Base-by-base conservation (phyloP, 2,329 filamentous ascomycete genomes). In the Dothideomycetes sp. region DNA sequence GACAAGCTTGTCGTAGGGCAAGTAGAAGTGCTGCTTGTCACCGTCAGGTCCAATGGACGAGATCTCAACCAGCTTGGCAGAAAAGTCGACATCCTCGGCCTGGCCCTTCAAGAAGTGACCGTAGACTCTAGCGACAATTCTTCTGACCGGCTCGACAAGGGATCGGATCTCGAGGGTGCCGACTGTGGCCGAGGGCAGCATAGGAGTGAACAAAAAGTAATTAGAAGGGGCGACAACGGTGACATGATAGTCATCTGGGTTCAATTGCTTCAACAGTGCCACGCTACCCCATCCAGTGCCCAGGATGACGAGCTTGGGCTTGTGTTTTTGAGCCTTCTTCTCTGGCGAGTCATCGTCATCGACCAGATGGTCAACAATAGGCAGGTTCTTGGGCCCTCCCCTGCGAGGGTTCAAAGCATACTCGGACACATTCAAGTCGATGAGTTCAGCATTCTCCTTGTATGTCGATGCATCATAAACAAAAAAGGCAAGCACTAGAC, bases 141-240 rank as follows among this genome's bases (percentile, higher is more conserved):
- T 77, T 45, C 91, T 77, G 45, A 98, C 84, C 0, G 91, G 91
- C 61, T 98, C 91, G 31, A 95, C 86, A 43, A 98, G 69, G 36
- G 87, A 94, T 48, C 89, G 74, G 53, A 96, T 68, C 56, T 94
- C 89, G 22, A 98, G 69, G 0, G 91, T 98, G 10, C 93, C 93
- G 4, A 98, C 91, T 0, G 93, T 98, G 5, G 91, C 93, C 24
- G 87, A 94, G 2, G 91, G 91, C 32, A 98, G 70, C 88, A 98
- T 96, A 1, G 91, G 91, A 2, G 91, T 98, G 61, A 98, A 98
- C 22, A 98, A 66, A 64, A 98, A 98, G 65, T 96, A 94, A 54
- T 96, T 96, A 27, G 83, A 83, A 0, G 91, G 89, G 10, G 87
- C 94, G 32, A 98, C 81, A 30, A 98, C 82, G 4, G 89, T 96